Evolutionary conservation across 2,329 filamentous ascomycete species (phyloP), one percentile per base, ranked within the genome.

Genomic region (Peltaster fructicola): DNA sequence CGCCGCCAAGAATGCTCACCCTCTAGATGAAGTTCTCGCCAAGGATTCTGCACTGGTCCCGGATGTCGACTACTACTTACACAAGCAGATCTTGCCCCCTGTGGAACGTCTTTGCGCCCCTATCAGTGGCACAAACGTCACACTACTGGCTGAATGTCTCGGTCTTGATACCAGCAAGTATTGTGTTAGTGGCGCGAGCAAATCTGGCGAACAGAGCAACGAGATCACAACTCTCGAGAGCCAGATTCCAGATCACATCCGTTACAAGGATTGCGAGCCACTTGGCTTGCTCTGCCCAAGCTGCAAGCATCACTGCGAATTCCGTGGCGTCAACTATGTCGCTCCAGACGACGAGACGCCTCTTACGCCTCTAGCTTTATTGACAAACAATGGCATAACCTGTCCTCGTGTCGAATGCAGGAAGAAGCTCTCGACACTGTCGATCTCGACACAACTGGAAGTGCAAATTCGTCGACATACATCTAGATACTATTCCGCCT

Each of bases 51-150:
- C 61, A 1, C 63, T 98, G 5, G 65, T 74, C 30, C 80, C 84
- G 2, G 88, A 98, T 44, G 68, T 93, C n/a, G 88, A 98, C 47
- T 95, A 84, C 68, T 98, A 98, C 51, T 69, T 98, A 18, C 76
- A 81, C 58, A 98, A 98, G 59, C 88, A 98, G 52, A 93, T 98
- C 30, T 81, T 98, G 54, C 88, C 88, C 7, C 88, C 88, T 0
- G 88, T 98, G 14, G 88, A 98, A 56, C 80, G 88, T 63, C 72
- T 98, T 12, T 98, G 88, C 48, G 88, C 85, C 32, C 92, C 91
- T 31, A 93, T 98, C 42, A 69, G 70, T 8, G 88, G 88, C 30
- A 98, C 88, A 2, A 90, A 92, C 34, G 77, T 85, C 6, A 70
- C 80, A 2, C 73, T 84, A 36, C 65, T 98, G 7, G 88, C 88